A percentile compares a stretch with the other conserved stretches of the same genome.
Conservation (phyloP, 2,329 filamentous ascomycete species). For the Daldinia sp. region DNA sequence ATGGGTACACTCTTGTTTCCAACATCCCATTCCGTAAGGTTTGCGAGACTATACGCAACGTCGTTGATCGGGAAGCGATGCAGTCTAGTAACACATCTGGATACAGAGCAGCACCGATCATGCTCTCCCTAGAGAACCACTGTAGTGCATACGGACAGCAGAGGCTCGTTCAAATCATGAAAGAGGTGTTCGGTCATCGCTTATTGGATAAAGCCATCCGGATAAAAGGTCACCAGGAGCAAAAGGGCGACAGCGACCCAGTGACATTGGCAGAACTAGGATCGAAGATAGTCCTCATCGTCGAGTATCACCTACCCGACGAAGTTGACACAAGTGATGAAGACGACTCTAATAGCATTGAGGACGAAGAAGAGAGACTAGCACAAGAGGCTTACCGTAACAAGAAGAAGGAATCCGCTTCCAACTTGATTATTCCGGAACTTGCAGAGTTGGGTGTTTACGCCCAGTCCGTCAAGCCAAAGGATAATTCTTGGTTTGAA, state of each 20-base stretch:
- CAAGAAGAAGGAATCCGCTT: conserved; percentile 58
- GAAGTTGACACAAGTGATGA: conserved; percentile 55
- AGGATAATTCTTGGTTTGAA: conserved; percentile 71
- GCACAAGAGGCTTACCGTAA: conserved; percentile 62
- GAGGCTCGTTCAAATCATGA: conserved; percentile 71
- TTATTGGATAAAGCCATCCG: conserved; percentile 66
- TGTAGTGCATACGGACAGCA: conserved; percentile 66
- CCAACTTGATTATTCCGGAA: conserved; percentile 67
- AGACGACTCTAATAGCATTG: conserved; percentile 46
- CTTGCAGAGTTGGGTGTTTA: conserved; percentile 73
- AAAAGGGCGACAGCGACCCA: conserved; percentile 59
- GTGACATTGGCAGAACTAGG: conserved; percentile 67
- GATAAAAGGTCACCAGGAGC: conserved; percentile 63
- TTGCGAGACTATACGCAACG: conserved; percentile 70
- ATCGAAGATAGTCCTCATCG: conserved; percentile 71
- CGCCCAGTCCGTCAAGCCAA: conserved; percentile 73
- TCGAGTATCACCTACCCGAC: conserved; percentile 69
- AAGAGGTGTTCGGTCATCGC: conserved; percentile 67
- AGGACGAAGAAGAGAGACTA: conserved; percentile 53
- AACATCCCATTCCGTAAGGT: conserved; percentile 70
- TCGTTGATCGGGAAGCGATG: conserved; percentile 65
- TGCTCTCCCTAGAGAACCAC: conserved; percentile 74
- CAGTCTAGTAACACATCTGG: conserved; percentile 51
- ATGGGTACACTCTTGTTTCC: conserved; percentile 73
- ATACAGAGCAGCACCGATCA: conserved; percentile 62